These are phyloP conservation scores for Exophiala dermatitidis DNA, from an alignment of 2,329 filamentous ascomycete species.

Conservation along the genomic window DNA sequence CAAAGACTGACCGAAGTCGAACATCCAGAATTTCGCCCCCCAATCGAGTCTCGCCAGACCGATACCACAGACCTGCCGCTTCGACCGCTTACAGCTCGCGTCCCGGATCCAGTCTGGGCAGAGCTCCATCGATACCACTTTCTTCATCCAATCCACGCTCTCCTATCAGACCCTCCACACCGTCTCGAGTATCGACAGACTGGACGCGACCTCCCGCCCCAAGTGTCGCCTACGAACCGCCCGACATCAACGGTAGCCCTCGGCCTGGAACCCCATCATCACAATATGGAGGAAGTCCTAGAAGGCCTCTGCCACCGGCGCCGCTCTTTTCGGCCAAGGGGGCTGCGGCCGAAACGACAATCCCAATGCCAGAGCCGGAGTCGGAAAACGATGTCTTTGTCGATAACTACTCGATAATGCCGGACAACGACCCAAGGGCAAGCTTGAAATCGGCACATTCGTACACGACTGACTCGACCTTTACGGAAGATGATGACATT, in stretches of 20 bases:
- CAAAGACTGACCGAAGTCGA: constrained; percentile 27
- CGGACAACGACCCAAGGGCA: constrained; percentile 51
- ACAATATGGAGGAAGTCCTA: constrained; percentile 77
- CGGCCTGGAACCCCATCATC: constrained; percentile 86
- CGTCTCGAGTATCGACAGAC: constrained; percentile 46
- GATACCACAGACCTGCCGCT: constrained; percentile 30
- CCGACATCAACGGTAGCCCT: constrained; percentile 82
- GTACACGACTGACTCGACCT: constrained; percentile 55
- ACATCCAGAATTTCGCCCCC: constrained; percentile 22
- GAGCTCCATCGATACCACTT: constrained; percentile 37
- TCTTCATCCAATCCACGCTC: constrained; percentile 38
- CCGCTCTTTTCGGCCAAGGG: constrained; percentile 59
- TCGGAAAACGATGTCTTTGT: constrained; percentile 66
- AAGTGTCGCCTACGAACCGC: constrained; percentile 70
- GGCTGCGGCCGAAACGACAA: constrained; percentile 55
- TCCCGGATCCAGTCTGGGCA: constrained; percentile 38
- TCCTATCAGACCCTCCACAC: constrained; percentile 48
- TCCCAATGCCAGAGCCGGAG: constrained; percentile 57
- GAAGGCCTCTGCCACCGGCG: constrained; percentile 78
- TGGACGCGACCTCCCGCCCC: constrained; percentile 65
- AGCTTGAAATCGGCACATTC: constrained; percentile 57
- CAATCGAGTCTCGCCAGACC: constrained; percentile 29
- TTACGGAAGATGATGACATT: constrained; percentile 44
- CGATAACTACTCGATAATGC: constrained; percentile 35
- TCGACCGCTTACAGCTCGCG: constrained; percentile 34